These are phyloP conservation scores for Colletotrichum sp. DNA, from an alignment of 2,329 filamentous ascomycete species.

Conservation along the genomic window DNA sequence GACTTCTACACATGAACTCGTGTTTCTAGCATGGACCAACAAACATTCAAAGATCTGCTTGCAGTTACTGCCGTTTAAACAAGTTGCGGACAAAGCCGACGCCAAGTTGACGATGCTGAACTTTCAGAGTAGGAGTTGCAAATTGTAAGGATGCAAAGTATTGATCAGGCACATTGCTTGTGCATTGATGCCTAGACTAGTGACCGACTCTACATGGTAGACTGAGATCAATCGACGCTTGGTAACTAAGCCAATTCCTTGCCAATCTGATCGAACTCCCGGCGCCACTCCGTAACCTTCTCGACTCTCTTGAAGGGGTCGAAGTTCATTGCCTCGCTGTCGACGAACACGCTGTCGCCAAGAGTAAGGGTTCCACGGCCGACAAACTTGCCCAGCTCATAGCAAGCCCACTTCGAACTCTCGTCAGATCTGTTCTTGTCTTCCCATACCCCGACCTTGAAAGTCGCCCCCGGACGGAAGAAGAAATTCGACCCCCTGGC, in stretches of 20 bases:
- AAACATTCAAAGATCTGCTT: background rate
- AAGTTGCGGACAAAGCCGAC: background rate
- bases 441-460: conserved; percentile 33
- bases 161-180: background rate
- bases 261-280: conserved; percentile 35
- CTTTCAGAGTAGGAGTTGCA: background rate
- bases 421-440: conserved; percentile 25
- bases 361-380: conserved; percentile 27
- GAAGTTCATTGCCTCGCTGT: conserved; percentile 35
- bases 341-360: conserved; percentile 31
- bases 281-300: conserved; percentile 31
- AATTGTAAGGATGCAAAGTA: background rate
- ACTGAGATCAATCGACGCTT: background rate
- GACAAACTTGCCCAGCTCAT: conserved; percentile 22
- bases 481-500: conserved; percentile 31
- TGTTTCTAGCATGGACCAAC: background rate
- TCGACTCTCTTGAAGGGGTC: conserved; percentile 35
- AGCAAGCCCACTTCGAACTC: conserved; percentile 21
- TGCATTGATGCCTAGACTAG: background rate
- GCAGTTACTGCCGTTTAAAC: background rate
- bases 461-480: conserved; percentile 31
- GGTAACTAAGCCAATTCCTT: background rate
- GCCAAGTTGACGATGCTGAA: background rate
- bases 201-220: background rate
- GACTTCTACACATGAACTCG: background rate